Evolutionary conservation across 495 filamentous ascomycete genomes (phyloP), one percentile per base, ranked within the genome.

Genomic region (Annulohypoxylon maeteangense): DNA sequence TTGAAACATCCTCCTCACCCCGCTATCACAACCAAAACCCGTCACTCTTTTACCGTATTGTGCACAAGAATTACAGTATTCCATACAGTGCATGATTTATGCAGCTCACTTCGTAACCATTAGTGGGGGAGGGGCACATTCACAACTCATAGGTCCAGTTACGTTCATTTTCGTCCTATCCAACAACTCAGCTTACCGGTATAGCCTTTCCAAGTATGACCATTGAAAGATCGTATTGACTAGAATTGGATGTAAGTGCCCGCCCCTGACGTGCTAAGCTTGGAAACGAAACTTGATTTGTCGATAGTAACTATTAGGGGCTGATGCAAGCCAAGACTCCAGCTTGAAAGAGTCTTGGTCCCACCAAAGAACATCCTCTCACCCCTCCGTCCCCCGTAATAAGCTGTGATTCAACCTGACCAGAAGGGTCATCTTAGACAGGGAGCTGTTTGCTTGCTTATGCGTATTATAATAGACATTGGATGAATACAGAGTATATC

Each of bases 321-420:
- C 70, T 72, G 65, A 74, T 74, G 70, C 70, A 74, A 66, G 70
- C 70, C 66, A 74, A 74, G 66, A 57, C 38, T 62, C 60, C 70
- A 69, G 66, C 70, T 74, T 55, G 20, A 53, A 63, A 69, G 51
- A 32, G 42, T 42, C 12, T 20, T 22, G 47, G 67, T 70, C 48
- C 62, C 67, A 68, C 60, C 60, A 59, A 59, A 58, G 36, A 2
- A 12, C 40, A 31, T 11, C 18, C 10, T 55, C 38, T 64, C 60
- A 59, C 68, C 68, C 67, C 67, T 65, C 62, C 68, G 56, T 62
- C 67, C 67, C 61, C 62, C 68, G 56, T 62, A 60, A 61, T 65
- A 59, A 55, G 22, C 38, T 25, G 47, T 71, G 57, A 61, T 62
- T 65, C 31, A 51, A 34, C 32, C 42, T 63, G 66, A 40, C 42